A percentile compares a stretch with the other conserved stretches of the same genome.
phyloP scores from a whole-genome alignment of 2,329 filamentous ascomycete species.

The Cladophialophora exuberans region DNA sequence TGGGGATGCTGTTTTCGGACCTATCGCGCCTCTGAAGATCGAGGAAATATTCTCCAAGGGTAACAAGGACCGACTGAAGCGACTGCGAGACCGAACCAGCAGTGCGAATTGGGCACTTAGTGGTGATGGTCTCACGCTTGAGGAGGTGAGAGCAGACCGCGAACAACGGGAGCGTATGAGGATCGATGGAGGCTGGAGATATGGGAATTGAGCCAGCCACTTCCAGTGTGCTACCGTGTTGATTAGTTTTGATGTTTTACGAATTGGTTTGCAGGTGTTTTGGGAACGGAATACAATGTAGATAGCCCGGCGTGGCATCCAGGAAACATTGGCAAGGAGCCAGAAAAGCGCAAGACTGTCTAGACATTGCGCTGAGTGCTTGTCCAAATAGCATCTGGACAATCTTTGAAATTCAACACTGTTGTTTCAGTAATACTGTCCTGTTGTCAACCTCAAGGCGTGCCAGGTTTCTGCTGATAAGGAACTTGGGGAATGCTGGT shows the following conservation, averaged over 20 bases:
- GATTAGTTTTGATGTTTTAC: constrained; percentile 1
- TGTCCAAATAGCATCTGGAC: too few relatives aligned
- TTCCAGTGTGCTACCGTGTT: background rate
- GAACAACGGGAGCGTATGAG: constrained; percentile 78
- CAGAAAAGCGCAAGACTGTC: background rate
- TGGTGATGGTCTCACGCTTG: constrained; percentile 80
- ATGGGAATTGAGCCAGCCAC: constrained; percentile 42
- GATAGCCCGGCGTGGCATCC: background rate
- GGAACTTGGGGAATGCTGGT: too few relatives aligned
- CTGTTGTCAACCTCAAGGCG: too few relatives aligned
- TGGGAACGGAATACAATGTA: background rate
- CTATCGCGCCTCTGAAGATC: constrained; percentile 85
- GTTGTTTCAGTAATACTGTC: too few relatives aligned
- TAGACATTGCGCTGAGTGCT: background rate
- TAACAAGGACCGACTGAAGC: constrained; percentile 81
- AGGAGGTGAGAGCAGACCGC: constrained; percentile 80
- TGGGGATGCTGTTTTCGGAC: constrained; percentile 83
- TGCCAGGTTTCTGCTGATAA: too few relatives aligned
- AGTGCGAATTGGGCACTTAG: constrained; percentile 88
- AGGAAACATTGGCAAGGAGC: background rate
- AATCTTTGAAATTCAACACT: too few relatives aligned
- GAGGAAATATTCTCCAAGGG: constrained; percentile 88
- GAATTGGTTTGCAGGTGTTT: background rate
- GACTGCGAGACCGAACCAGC: constrained; percentile 87
- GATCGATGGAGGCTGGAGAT: constrained; percentile 84